Conservation (phyloP, 2,329 filamentous ascomycete genomes). For the Leptographium flavum region DNA sequence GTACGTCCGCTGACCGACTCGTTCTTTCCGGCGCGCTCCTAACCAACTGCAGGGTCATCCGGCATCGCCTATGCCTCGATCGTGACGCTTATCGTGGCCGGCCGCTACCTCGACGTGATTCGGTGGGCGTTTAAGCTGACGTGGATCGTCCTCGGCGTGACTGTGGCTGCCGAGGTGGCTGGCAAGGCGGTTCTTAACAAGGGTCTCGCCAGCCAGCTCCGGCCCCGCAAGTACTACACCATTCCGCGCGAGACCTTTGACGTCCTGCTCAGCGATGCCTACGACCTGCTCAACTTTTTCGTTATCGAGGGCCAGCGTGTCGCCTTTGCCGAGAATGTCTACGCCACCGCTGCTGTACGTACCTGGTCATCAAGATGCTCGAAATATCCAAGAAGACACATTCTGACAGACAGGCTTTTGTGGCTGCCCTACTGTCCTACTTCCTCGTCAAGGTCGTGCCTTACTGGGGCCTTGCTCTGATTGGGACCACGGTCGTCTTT, state of each 20-base stretch:
- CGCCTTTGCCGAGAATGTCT: slow-evolving; percentile 52
- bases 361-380: not conserved
- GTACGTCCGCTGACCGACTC: slow-evolving; percentile 27
- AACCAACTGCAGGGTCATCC: slow-evolving; percentile 37
- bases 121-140: slow-evolving; percentile 52
- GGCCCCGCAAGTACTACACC: slow-evolving; percentile 54
- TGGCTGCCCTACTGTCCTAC: slow-evolving; percentile 50
- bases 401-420: slow-evolving; percentile 31
- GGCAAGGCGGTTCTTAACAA: slow-evolving; percentile 48
- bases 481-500: slow-evolving; percentile 45
- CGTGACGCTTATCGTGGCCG: slow-evolving; percentile 45
- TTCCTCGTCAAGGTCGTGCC: slow-evolving; percentile 56
- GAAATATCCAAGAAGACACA: slow-evolving; percentile 3
- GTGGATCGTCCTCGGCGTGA: slow-evolving; percentile 46
- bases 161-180: slow-evolving; percentile 43
- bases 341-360: slow-evolving; percentile 44
- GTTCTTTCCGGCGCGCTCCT: not conserved
- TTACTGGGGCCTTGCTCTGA: slow-evolving; percentile 52
- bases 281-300: slow-evolving; percentile 59
- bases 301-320: slow-evolving; percentile 56
- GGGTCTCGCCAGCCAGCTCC: slow-evolving; percentile 50
- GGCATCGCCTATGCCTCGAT: slow-evolving; percentile 47
- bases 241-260: slow-evolving; percentile 49
- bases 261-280: slow-evolving; percentile 44
- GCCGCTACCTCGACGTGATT: slow-evolving; percentile 51